phyloP scores from a whole-genome alignment of 176 grass and related monocot species.

The Cocos nucifera region DNA sequence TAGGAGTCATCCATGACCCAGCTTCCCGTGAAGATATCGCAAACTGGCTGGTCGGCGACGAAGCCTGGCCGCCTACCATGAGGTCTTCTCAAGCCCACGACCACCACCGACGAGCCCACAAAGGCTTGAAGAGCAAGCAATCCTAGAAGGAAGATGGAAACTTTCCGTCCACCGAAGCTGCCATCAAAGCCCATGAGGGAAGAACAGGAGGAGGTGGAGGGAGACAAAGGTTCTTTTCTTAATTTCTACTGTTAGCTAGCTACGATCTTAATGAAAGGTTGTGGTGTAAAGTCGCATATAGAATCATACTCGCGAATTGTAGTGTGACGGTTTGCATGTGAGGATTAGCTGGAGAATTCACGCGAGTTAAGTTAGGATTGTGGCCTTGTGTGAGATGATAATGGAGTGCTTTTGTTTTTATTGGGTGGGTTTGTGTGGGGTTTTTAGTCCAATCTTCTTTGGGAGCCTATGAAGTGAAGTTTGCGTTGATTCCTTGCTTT shows the following conservation, averaged over 20 bases:
- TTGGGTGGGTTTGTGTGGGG: too few species aligned
- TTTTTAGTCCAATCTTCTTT: too few species aligned
- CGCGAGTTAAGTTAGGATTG: too few species aligned
- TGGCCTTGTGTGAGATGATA: too few species aligned
- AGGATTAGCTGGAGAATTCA: constrained; percentile 10
- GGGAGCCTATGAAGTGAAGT: too few species aligned
- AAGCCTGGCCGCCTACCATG: constrained; percentile 5
- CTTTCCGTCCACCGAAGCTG: not conserved
- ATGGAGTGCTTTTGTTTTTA: too few species aligned
- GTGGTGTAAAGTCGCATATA: not conserved
- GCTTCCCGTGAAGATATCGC: constrained; percentile 63
- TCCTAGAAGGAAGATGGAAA: not conserved
- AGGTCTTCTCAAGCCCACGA: not conserved
- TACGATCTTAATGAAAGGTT: not conserved
- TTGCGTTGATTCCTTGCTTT: too few species aligned
- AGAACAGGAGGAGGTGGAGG: not conserved
- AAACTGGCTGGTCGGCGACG: constrained; percentile 16
- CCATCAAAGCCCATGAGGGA: not conserved
- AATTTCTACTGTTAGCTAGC: not conserved
- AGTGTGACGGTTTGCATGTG: not conserved
- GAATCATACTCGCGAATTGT: not conserved
- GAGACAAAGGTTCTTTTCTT: not conserved
- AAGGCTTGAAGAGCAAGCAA: constrained; percentile 2
- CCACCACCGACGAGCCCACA: not conserved
- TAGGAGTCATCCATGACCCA: constrained; percentile 58